Conservation (phyloP, 108 stramenopile genomes). For the Stephanodiscus triporus region DNA sequence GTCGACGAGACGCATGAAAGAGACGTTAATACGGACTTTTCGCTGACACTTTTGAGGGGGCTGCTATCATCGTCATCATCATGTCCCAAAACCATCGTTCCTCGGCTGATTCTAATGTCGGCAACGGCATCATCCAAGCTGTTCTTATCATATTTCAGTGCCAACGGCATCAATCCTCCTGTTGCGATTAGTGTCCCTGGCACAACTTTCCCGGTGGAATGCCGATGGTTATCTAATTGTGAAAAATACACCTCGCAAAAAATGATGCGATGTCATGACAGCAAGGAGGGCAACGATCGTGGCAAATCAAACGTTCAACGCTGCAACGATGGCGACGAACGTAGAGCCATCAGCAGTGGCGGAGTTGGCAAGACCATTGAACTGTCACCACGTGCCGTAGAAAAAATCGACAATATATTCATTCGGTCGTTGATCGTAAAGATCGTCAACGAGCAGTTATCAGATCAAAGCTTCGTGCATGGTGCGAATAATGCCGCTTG, state of each 20-base stretch:
- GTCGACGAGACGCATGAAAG: conserved; percentile 86
- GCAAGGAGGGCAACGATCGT: not conserved
- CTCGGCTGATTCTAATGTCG: conserved; percentile 66
- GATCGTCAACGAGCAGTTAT: conserved; percentile 43
- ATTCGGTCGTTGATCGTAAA: conserved; percentile 44
- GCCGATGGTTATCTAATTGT: conserved; percentile 54
- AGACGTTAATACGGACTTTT: conserved; percentile 75
- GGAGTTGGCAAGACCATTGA: conserved; percentile 6
- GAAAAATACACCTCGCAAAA: conserved; percentile 45
- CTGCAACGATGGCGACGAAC: not conserved
- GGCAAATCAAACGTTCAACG: not conserved
- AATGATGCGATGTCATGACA: conserved; percentile 4
- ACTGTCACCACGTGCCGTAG: conserved; percentile 55
- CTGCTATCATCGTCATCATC: conserved; percentile 31
- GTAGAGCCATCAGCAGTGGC: not conserved
- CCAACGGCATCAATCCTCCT: conserved; percentile 8
- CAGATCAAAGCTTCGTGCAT: conserved; percentile 8
- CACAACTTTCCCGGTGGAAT: conserved; percentile 59
- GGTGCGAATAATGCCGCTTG: not conserved
- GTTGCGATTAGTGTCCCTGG: conserved; percentile 55
- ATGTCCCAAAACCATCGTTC: conserved; percentile 4
- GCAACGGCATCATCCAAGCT: conserved; percentile 58
- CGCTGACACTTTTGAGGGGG: conserved; percentile 56
- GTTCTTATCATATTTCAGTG: conserved; percentile 53
- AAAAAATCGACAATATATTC: conserved; percentile 55